Percentiles rank a stretch among this genome's conserved stretches.
Evolutionary conservation across 768 basidiomycete genomes (phyloP).

Genomic region (Boletus fagicola): DNA sequence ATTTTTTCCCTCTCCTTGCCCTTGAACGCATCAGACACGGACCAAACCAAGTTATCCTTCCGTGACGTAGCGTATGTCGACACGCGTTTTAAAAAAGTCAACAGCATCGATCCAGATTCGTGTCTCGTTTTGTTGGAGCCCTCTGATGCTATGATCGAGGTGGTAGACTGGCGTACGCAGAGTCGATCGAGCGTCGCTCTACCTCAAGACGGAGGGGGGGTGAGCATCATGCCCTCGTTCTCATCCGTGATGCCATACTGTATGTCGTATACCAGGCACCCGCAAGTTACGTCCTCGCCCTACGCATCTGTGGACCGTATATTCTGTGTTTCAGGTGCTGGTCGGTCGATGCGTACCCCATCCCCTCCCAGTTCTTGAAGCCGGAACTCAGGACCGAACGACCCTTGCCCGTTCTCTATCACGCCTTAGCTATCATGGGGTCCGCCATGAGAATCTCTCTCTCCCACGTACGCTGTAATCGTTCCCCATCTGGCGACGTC

Average conservation of each 20-base stretch:
- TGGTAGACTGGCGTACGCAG: conserved; percentile 38
- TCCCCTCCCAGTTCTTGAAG: conserved; percentile 10
- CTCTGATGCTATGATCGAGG: conserved; percentile 29
- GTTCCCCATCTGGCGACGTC: conserved; percentile 36
- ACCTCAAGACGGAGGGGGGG: conserved; percentile 24
- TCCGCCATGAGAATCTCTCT: conserved; percentile 36
- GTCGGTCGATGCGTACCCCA: conserved; percentile 44
- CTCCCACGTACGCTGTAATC: conserved; percentile 36
- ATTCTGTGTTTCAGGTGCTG: conserved; percentile 49
- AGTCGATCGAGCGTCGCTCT: conserved; percentile 18
- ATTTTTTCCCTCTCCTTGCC: conserved; percentile 10
- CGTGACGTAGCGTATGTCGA: conserved; percentile 6
- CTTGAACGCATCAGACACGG: neutral
- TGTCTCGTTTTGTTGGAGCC: conserved; percentile 33
- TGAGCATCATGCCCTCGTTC: conserved; percentile 16
- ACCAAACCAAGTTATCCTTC: neutral
- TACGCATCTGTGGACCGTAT: conserved; percentile 45
- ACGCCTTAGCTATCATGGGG: conserved; percentile 22
- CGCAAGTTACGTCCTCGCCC: conserved; percentile 36
- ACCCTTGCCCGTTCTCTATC: conserved; percentile 18
- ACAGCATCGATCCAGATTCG: conserved; percentile 34
- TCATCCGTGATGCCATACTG: neutral
- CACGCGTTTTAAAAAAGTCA: conserved; percentile 7
- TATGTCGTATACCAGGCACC: conserved; percentile 16
- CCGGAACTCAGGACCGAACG: neutral